Evolutionary conservation across 139 green algal genomes (phyloP), one percentile per base, ranked within the genome.

Genomic region (Astrephomene gubernaculifera): DNA sequence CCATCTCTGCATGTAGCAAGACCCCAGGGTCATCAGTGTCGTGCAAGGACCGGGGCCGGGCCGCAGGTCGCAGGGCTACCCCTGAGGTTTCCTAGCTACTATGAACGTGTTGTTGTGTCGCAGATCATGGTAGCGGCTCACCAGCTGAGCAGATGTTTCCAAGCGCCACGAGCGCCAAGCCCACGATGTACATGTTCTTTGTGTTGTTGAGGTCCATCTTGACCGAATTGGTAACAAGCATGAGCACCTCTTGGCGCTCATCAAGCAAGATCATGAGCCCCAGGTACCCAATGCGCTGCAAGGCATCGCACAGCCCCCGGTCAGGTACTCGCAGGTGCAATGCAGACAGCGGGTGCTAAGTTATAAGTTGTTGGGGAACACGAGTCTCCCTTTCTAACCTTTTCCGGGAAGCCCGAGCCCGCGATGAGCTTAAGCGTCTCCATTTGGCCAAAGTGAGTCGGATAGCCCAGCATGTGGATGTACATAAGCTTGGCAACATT

Each of bases 401-500:
- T 99, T 53, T 98, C 95, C 8, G 95, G 89, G 61, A 97, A 99
- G 27, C 90, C 91, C 35, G 76, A 86, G 35, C 90, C 91, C 64
- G 97, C 96, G 43, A 98, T 98, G 2, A 99, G 93, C 90, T 99
- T 99, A 24, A 99, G 90, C 25, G 96, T 99, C 91, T 99, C 98
- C 97, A 99, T 99, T 93, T 99, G 98, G 0, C 98, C 98, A 88
- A 99, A 99, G 89, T 99, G 98, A 7, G 97, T 99, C 17, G 97
- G 96, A 83, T 99, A 99, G 27, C 98, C 98, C 67, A 99, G 93
- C 97, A 99, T 99, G 92, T 99, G 98, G 43, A 99, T 98, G 87
- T 98, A 99, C 97, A 99, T 98, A 19, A 99, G 94, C 93, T 99
- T 99, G 69, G 97, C 97, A 8, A 99, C 96, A 89, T 99, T 99